Evolutionary conservation across 352 stramenopile genomes (phyloP), one percentile per base, ranked within the genome.

Genomic region (Phytophthora fragariae): DNA sequence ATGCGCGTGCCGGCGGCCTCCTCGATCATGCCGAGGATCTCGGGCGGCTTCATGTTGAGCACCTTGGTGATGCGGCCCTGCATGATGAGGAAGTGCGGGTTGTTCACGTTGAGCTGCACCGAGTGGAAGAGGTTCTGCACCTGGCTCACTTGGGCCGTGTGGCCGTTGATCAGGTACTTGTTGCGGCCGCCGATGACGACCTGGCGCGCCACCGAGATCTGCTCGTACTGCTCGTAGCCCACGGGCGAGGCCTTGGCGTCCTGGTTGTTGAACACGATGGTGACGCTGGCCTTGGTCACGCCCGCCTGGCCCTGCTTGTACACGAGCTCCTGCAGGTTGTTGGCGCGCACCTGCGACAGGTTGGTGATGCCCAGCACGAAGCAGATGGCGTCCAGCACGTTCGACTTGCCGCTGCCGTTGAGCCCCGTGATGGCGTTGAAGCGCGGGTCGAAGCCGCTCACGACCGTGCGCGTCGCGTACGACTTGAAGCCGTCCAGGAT

Each of bases 61-160:
- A 99, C 98, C 80, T 99, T 99, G 49, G 97, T 99, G 73, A 99
- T 99, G 15, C 97, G 92, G 12, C 94, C 94, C 74, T 99, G 98
- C 98, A 99, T 99, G 87, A 99, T 99, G 55, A 99, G 88, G 79
- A 99, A 99, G 79, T 99, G 98, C 56, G 98, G 98, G 89, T 99
- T 99, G 89, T 99, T 99, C 60, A 99, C 98, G 86, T 99, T 99
- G 41, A 99, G 86, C 84, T 99, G 98, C 57, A 99, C 98, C 6
- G 96, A 99, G 88, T 99, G 98, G 82, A 99, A 99, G 5, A 99
- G 88, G 81, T 99, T 99, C 73, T 99, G 96, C 60, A 99, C 98
- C 77, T 99, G 96, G 46, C 91, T 98, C 46, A 98, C 97, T 77
- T 99, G 97, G 41, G 97, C 97, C 47, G 93, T 98, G 74, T 98